Conservation (phyloP, 2,329 filamentous ascomycete genomes). For the Cordyceps fumosorosea region DNA sequence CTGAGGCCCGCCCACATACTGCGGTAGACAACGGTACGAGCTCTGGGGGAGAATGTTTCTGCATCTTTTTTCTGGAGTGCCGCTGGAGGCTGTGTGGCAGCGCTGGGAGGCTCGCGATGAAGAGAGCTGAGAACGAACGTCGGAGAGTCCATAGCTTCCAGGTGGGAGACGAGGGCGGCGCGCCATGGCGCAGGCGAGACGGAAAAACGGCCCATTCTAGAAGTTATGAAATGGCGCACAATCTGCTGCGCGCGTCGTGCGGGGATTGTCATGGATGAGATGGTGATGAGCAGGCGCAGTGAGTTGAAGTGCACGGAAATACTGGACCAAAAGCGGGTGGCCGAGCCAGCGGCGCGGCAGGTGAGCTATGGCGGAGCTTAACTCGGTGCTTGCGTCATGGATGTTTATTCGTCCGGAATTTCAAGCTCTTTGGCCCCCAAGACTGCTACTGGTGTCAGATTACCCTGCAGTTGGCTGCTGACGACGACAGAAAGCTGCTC, state of each 20-base stretch:
- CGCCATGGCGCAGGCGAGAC: constrained; percentile 45
- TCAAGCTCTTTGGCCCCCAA: background rate
- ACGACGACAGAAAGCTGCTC: background rate
- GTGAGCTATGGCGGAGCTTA: background rate
- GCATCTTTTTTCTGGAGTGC: constrained; percentile 33
- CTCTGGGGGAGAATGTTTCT: constrained; percentile 46
- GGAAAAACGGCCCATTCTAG: constrained; percentile 21
- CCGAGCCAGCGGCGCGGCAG: background rate
- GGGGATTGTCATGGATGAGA: constrained; percentile 12
- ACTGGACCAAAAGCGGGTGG: background rate
- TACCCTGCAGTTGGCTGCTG: background rate
- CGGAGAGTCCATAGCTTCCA: constrained; percentile 40
- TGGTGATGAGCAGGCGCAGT: background rate
- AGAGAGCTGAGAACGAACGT: constrained; percentile 47
- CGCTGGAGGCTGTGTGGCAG: background rate
- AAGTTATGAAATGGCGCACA: constrained; percentile 21
- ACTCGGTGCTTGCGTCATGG: constrained; percentile 1
- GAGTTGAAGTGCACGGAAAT: background rate
- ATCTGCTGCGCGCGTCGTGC: constrained; percentile 23
- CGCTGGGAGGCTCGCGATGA: constrained; percentile 24
- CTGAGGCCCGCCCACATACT: constrained; percentile 75
- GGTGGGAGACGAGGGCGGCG: constrained; percentile 42
- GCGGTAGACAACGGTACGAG: constrained; percentile 76
- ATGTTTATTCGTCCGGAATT: background rate
- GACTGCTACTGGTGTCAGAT: no score